phyloP scores from a whole-genome alignment of 768 basidiomycete genomes.

The Psilocybe subaeruginosa region DNA sequence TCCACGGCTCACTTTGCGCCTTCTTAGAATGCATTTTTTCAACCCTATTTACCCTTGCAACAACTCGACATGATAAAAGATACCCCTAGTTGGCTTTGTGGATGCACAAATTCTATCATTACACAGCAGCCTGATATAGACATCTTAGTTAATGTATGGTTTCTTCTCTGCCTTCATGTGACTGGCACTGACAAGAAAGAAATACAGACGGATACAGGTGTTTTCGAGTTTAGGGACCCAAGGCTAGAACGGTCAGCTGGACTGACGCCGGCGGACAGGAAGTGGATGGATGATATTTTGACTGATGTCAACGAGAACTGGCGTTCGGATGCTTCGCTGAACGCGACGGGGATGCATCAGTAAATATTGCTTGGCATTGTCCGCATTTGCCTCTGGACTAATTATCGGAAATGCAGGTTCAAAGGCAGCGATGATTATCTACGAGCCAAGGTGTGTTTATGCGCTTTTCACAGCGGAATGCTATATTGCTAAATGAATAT shows the following conservation, averaged over 20 bases:
- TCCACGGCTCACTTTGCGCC: neutral
- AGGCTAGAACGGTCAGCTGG: conserved; percentile 76
- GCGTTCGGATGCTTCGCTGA: conserved; percentile 64
- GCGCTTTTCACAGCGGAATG: neutral
- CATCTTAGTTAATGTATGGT: conserved; percentile 80
- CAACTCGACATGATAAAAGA: conserved; percentile 88
- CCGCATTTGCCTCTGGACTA: neutral
- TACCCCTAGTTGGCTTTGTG: conserved; percentile 85
- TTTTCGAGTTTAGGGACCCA: conserved; percentile 86
- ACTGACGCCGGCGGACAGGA: conserved; percentile 90
- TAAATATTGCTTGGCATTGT: conserved; percentile 36
- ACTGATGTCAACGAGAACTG: conserved; percentile 84
- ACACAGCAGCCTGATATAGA: conserved; percentile 93
- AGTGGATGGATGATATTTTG: conserved; percentile 97
- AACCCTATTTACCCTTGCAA: conserved; percentile 95
- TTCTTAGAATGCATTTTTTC: conserved; percentile 90
- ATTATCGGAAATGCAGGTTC: conserved; percentile 54
- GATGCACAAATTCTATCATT: conserved; percentile 95
- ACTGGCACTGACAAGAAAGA: neutral
- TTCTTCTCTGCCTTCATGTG: neutral
- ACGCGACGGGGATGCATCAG: conserved; percentile 61
- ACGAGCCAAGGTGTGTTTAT: conserved; percentile 66
- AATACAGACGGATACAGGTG: conserved; percentile 78
- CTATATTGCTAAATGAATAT: neutral
- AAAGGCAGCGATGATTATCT: conserved; percentile 97